Percentiles rank a stretch among this genome's conserved stretches.
Evolutionary conservation across 176 grass and related monocot species (phyloP).

Genomic region (Oryza nivara): DNA sequence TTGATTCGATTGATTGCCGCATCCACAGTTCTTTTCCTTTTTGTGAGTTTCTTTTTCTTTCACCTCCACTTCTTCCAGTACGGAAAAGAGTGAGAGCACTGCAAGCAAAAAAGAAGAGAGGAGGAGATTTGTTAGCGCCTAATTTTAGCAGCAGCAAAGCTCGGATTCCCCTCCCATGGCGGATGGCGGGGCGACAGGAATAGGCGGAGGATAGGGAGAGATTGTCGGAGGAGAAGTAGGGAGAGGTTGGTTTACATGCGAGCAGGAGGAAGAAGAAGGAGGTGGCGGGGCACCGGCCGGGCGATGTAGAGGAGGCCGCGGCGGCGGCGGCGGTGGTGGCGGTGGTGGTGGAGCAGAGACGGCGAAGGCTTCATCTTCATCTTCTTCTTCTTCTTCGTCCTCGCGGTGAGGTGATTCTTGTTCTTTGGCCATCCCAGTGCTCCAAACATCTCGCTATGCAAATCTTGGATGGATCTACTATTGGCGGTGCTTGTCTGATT

Average conservation of each 20-base stretch:
- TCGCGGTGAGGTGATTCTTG: slow-evolving; percentile 34
- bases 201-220: slow-evolving; percentile 22
- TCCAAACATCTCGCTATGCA: not conserved
- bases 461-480: not conserved
- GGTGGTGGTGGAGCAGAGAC: not conserved
- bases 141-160: not conserved
- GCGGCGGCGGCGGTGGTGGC: not conserved
- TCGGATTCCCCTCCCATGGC: not conserved
- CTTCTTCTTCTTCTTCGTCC: not conserved
- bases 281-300: not conserved
- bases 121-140: not conserved
- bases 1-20: no score
- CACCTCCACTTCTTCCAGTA: not conserved
- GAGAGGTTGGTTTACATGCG: no score
- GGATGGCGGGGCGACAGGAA: slow-evolving; percentile 7
- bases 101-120: not conserved
- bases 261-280: no score
- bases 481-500: not conserved
- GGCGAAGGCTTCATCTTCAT: not conserved
- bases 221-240: not conserved
- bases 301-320: not conserved
- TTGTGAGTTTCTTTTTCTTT: not conserved
- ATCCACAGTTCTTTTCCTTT: not conserved
- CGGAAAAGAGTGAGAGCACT: not conserved
- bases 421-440: not conserved